Evolutionary conservation across 2,329 filamentous ascomycete species (phyloP), one percentile per base, ranked within the genome.

Genomic region (Graphilbum sp.): DNA sequence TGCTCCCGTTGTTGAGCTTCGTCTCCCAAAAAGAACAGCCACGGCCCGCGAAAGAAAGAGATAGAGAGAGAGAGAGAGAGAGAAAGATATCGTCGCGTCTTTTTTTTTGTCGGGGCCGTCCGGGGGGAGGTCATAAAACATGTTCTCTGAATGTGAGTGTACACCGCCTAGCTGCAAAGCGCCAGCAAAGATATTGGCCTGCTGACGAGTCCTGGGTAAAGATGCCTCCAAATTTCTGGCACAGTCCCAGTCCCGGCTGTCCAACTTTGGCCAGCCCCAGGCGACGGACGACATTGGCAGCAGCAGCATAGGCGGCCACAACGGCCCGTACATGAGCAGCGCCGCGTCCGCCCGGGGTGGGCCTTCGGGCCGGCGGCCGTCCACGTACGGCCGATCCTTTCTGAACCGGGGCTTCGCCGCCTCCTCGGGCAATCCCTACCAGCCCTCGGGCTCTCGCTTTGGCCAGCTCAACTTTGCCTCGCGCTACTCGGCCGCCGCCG

Each of bases 221-320:
- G 90, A 96, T 78, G 90, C 90, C 52, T 96, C 88, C 48, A 80
- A 79, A 50, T 98, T 98, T 58, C 75, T 98, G 51, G 84, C 87
- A 44, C 90, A 96, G 72, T 95, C 87, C 48, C 87, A 94, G 66
- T 93, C 87, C 44, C 79, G 85, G 45, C 67, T 96, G 51, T 84
- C 80, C 48, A 75, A 64, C 56, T 75, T 86, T 38, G 71, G 65
- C 60, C 72, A 79, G 54, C 59, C 44, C 15, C n/a, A 31, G 17
- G 18, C 71, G 43, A 73, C 73, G 40, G 54, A 62, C 45, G 61
- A 59, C 44, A 60, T 59, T 24, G 21, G 11, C 11, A 11, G 21
- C 39, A 37, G 32, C 36, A 39, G 36, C 53, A 59, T 34, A 15
- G 5, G 24, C 45, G 61, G 59, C 44, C 61, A 61, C 41, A 42